Evolutionary conservation across 2,329 filamentous ascomycete genomes (phyloP).

Genomic region (Claviceps citrina): DNA sequence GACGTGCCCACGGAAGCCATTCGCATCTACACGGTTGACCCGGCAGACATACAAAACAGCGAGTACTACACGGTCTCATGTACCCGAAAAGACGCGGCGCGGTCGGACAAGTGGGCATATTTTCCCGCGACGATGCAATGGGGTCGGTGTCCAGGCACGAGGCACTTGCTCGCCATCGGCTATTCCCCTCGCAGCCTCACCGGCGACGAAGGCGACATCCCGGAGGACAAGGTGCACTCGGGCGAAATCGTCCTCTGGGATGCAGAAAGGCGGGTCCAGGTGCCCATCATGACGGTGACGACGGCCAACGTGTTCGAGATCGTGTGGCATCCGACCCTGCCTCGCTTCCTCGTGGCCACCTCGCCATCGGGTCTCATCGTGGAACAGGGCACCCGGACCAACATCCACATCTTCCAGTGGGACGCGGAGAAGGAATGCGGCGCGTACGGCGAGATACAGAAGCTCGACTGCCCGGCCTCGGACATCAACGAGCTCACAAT

Average conservation of each 20-base stretch:
- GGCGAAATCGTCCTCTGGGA: constrained; percentile 49
- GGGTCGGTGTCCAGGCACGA: constrained; percentile 30
- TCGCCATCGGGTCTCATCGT: constrained; percentile 33
- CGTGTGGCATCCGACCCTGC: constrained; percentile 41
- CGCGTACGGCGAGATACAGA: constrained; percentile 30
- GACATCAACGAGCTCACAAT: constrained; percentile 50
- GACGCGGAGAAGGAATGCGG: constrained; percentile 14
- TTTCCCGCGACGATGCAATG: constrained; percentile 49
- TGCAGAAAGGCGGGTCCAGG: constrained; percentile 24
- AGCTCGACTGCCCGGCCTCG: constrained; percentile 41
- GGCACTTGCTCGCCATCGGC: constrained; percentile 42
- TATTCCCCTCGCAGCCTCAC: constrained; percentile 44
- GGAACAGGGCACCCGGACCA: constrained; percentile 33
- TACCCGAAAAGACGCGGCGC: constrained; percentile 19
- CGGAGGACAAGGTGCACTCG: constrained; percentile 38
- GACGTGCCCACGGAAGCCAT: constrained; percentile 39
- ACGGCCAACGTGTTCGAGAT: constrained; percentile 50
- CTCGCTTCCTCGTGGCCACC: constrained; percentile 41
- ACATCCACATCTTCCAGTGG: constrained; percentile 38
- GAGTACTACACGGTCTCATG: constrained; percentile 27
- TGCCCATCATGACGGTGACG: constrained; percentile 34
- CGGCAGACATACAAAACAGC: constrained; percentile 21
- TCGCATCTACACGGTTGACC: constrained; percentile 36
- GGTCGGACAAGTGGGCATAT: constrained; percentile 41
- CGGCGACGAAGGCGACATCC: constrained; percentile 41